Evolutionary conservation across 2,329 filamentous ascomycete species (phyloP).

Genomic region (Penicillium sp.): DNA sequence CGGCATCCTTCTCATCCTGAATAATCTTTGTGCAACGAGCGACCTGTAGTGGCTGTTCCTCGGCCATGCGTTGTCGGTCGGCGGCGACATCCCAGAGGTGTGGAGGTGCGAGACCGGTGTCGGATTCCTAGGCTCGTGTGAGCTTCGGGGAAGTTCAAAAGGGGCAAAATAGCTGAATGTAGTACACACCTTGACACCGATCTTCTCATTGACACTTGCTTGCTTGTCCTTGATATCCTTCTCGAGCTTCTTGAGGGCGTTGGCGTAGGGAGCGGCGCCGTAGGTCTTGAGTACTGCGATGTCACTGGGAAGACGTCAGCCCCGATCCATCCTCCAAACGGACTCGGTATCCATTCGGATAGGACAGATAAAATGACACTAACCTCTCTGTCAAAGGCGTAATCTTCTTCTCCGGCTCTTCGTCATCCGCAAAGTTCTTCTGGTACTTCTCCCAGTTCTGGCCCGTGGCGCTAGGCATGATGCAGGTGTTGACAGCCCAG

Average conservation of each 20-base stretch:
- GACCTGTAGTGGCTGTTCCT: slow-evolving; percentile 97
- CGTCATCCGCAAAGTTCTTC: slow-evolving; percentile 95
- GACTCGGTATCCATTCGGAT: not conserved
- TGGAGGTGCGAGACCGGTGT: slow-evolving; percentile 95
- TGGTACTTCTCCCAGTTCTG: slow-evolving; percentile 98
- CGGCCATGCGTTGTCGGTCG: slow-evolving; percentile 96
- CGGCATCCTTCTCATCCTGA: slow-evolving; percentile 88
- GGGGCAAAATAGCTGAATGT: slow-evolving; percentile 4
- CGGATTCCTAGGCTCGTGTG: slow-evolving; percentile 72
- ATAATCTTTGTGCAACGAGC: slow-evolving; percentile 99
- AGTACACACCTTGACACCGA: slow-evolving; percentile 59
- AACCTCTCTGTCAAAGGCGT: slow-evolving; percentile 95
- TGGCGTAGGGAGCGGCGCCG: slow-evolving; percentile 92
- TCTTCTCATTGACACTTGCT: slow-evolving; percentile 97
- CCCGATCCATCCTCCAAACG: slow-evolving; percentile 10
- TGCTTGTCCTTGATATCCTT: slow-evolving; percentile 99
- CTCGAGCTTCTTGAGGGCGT: slow-evolving; percentile 93
- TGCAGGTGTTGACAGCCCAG: slow-evolving; percentile 39
- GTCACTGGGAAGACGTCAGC: slow-evolving; percentile 65
- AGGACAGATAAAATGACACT: slow-evolving; percentile 38
- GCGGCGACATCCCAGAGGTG: slow-evolving; percentile 99
- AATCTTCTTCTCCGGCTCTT: slow-evolving; percentile 99
- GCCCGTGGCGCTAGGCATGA: slow-evolving; percentile 91
- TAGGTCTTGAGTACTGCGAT: slow-evolving; percentile 99
- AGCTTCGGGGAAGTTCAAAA: slow-evolving; percentile 22